phyloP scores from a whole-genome alignment of 78 protist genomes.

The Creolimax fragrantissima region DNA sequence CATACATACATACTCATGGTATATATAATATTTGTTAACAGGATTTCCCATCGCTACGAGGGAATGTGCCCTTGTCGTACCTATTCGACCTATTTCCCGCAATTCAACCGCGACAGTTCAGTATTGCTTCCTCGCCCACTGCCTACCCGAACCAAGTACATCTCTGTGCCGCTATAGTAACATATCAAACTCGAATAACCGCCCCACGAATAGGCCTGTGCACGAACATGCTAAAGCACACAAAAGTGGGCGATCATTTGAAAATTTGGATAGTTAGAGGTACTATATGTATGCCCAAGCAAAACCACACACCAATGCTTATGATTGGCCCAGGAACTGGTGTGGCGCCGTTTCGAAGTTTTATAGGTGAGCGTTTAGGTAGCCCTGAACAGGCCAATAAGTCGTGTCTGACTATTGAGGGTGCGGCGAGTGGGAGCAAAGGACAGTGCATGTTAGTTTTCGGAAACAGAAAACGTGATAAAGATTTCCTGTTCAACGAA shows the following conservation, averaged over 20 bases:
- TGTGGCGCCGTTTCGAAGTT: not conserved
- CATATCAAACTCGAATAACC: not conserved
- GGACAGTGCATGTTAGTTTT: not conserved
- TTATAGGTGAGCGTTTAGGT: not conserved
- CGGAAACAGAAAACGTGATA: not conserved
- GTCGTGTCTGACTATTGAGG: not conserved
- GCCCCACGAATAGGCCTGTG: not conserved
- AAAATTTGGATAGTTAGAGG: not conserved
- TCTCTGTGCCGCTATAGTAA: slow-evolving; percentile 18
- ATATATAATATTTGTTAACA: not conserved
- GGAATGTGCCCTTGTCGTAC: slow-evolving; percentile 21
- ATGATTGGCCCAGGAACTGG: slow-evolving; percentile 24
- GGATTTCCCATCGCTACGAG: slow-evolving; percentile 30
- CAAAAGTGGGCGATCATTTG: not conserved
- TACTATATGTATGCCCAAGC: not conserved
- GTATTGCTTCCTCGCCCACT: slow-evolving; percentile 30
- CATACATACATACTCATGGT: not conserved
- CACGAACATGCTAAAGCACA: not conserved
- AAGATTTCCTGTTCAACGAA: not conserved
- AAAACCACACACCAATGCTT: not conserved
- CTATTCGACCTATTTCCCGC: slow-evolving; percentile 1
- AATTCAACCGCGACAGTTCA: slow-evolving; percentile 30
- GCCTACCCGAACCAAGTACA: not conserved
- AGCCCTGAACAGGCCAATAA: not conserved
- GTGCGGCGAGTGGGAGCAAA: no score